Evolutionary conservation across 2,329 filamentous ascomycete genomes (phyloP).

Genomic region (Exophiala calicioides): DNA sequence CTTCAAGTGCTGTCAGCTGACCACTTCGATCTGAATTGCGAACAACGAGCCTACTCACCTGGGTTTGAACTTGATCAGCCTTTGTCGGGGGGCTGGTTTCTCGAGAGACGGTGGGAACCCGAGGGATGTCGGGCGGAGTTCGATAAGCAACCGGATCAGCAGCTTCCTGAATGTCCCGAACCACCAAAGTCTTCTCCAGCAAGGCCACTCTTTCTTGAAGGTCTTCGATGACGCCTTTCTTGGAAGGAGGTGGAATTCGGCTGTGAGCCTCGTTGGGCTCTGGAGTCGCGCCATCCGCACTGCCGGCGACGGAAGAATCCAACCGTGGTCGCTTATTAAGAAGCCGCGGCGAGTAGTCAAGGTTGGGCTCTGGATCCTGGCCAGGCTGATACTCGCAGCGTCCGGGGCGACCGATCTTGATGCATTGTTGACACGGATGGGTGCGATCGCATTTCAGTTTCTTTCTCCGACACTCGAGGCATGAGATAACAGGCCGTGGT

Average conservation of each 20-base stretch:
- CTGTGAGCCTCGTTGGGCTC: not conserved
- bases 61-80: constrained; percentile 4
- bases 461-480: constrained; percentile 47
- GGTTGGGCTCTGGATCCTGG: constrained; percentile 24
- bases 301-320: not conserved
- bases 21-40: not conserved
- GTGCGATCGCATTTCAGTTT: constrained; percentile 59
- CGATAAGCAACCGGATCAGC: not conserved
- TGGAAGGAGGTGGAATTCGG: not conserved
- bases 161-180: constrained; percentile 5
- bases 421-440: constrained; percentile 54
- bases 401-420: constrained; percentile 34
- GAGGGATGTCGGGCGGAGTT: not conserved
- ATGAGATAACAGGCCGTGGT: constrained; percentile 36
- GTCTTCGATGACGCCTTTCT: constrained; percentile 20
- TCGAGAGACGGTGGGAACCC: not conserved
- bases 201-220: constrained; percentile 22
- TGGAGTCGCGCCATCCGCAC: not conserved
- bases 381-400: constrained; percentile 27
- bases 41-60: constrained; percentile 4
- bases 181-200: constrained; percentile 22
- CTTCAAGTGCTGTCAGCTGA: too few species aligned
- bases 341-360: not conserved
- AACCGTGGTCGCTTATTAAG: constrained; percentile 19
- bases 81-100: not conserved